A percentile compares a stretch with the other conserved stretches of the same genome.
Conservation (phyloP, 1,284 basidiomycete genomes). For the Nidula niveotomentosa region DNA sequence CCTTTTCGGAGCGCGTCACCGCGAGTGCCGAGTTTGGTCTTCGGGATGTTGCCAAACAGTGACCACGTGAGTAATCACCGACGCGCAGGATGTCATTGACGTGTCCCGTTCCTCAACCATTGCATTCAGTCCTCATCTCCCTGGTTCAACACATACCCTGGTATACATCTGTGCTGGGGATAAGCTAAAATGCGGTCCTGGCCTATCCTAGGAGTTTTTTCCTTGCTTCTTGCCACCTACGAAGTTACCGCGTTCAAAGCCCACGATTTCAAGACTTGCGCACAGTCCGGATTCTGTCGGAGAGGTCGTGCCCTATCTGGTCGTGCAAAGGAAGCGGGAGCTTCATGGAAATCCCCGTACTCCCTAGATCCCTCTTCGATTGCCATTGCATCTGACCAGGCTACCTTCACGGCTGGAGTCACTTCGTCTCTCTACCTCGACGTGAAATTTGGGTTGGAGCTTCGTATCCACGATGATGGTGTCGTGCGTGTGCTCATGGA, state of each 20-base stretch:
- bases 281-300: slow-evolving; percentile 89
- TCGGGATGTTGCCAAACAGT: background rate
- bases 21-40: background rate
- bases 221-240: slow-evolving; percentile 27
- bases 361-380: slow-evolving; percentile 60
- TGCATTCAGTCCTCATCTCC: background rate
- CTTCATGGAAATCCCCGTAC: slow-evolving; percentile 84
- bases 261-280: slow-evolving; percentile 90
- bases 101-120: background rate
- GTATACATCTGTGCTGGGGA: background rate
- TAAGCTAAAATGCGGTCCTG: slow-evolving; percentile 32
- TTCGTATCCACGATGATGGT: slow-evolving; percentile 83
- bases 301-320: slow-evolving; percentile 80
- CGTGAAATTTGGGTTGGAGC: slow-evolving; percentile 76
- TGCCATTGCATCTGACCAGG: slow-evolving; percentile 48
- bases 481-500: slow-evolving; percentile 86
- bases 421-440: slow-evolving; percentile 82
- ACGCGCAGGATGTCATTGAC: background rate
- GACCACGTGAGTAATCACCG: background rate
- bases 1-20: background rate
- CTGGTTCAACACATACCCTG: background rate
- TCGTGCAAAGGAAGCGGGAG: slow-evolving; percentile 56
- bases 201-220: slow-evolving; percentile 31
- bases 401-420: slow-evolving; percentile 69
- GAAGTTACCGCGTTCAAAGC: slow-evolving; percentile 59